Evolutionary conservation across 345 rosid genomes (phyloP).

Genomic region (Syzygium aromaticum): DNA sequence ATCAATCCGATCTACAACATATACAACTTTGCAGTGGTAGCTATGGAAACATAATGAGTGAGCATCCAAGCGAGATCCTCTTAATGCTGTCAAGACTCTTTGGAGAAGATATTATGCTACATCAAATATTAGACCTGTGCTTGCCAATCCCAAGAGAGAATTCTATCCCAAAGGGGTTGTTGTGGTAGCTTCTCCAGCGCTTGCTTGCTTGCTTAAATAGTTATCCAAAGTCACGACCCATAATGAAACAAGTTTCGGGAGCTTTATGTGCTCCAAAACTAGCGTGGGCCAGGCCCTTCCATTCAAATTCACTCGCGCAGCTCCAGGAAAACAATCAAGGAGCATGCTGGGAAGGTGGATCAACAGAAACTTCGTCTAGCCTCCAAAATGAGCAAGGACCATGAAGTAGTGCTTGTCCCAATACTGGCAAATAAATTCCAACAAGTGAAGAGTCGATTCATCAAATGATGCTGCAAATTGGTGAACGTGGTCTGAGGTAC

Average conservation of each 20-base stretch:
- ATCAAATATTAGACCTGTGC: not conserved
- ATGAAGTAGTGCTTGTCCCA: too few relatives aligned
- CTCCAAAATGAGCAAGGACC: too few relatives aligned
- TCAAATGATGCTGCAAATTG: too few relatives aligned
- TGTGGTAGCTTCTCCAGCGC: not conserved
- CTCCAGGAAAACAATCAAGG: too few relatives aligned
- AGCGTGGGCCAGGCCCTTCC: not conserved
- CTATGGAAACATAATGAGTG: constrained; percentile 12
- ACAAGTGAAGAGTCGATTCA: too few relatives aligned
- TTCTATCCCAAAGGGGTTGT: not conserved
- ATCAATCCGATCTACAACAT: constrained; percentile 13
- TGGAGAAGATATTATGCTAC: not conserved
- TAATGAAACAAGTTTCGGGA: not conserved
- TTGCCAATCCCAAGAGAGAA: not conserved
- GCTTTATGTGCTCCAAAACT: not conserved
- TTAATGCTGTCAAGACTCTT: not conserved
- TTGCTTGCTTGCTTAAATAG: constrained; percentile 7
- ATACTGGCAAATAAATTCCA: too few relatives aligned
- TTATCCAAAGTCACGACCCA: not conserved
- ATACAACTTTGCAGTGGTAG: constrained; percentile 19
- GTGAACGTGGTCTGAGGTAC: too few relatives aligned
- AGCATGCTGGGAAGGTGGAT: too few relatives aligned
- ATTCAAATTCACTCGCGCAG: not conserved
- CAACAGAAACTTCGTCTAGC: too few relatives aligned
- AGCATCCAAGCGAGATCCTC: constrained; percentile 13